A percentile compares a stretch with the other conserved stretches of the same genome.
Conservation (phyloP, 2,329 filamentous ascomycete species). For the Colletotrichum cuscutae region DNA sequence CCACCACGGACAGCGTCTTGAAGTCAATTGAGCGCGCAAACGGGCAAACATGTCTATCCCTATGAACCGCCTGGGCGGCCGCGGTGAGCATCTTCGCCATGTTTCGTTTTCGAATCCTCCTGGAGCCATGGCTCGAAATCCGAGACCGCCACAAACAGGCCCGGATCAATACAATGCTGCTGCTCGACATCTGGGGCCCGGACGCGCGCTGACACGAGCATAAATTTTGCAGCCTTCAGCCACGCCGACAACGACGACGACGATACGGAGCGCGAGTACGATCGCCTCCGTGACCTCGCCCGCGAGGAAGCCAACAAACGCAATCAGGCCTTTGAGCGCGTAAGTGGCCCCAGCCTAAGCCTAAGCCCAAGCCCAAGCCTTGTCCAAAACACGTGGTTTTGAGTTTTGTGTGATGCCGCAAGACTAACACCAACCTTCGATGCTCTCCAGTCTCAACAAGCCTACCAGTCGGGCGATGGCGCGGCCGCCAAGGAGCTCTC, state of each 20-base stretch:
- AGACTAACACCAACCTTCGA: not conserved
- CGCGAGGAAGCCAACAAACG: conserved; percentile 84
- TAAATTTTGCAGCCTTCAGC: conserved; percentile 73
- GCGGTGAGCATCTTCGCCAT: conserved; percentile 28
- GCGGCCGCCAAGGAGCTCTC: conserved; percentile 84
- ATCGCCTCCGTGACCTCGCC: conserved; percentile 86
- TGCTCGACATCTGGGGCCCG: not conserved
- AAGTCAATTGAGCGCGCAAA: not conserved
- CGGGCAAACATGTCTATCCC: conserved; percentile 31
- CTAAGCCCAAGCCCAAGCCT: not conserved
- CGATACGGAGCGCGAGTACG: conserved; percentile 86
- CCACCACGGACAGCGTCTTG: not conserved
- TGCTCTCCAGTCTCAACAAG: conserved; percentile 71
- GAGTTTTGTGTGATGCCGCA: not conserved
- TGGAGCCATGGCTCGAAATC: conserved; percentile 6
- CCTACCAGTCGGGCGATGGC: conserved; percentile 86
- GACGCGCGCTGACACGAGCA: not conserved
- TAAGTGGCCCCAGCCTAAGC: conserved; percentile 48
- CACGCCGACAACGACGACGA: conserved; percentile 72
- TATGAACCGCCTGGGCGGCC: conserved; percentile 36
- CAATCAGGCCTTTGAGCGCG: conserved; percentile 78
- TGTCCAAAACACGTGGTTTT: not conserved
- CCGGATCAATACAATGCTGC: not conserved
- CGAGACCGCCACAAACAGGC: conserved; percentile 6
- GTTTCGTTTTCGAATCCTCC: conserved; percentile 1